phyloP scores from a whole-genome alignment of 805 yeast species.

The Barnettozyma sucrosica region DNA sequence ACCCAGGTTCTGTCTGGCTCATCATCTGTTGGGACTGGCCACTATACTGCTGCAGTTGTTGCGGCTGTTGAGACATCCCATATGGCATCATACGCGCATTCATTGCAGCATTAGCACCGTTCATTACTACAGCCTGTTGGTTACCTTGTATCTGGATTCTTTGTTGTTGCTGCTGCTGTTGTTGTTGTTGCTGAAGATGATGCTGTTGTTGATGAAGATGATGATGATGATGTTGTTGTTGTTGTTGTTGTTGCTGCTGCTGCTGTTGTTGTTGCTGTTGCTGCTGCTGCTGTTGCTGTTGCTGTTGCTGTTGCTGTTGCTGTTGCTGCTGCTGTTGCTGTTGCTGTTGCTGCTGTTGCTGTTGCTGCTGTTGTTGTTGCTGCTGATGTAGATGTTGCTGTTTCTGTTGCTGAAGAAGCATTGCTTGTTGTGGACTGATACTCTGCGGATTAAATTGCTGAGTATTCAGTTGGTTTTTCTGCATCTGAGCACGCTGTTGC shows the following conservation, averaged over 20 bases:
- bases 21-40: neutral
- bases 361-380: conserved; percentile 11
- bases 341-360: conserved; percentile 17
- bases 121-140: conserved; percentile 6
- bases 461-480: conserved; percentile 19
- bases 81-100: conserved; percentile 16
- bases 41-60: neutral
- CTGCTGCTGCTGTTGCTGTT: conserved; percentile 1
- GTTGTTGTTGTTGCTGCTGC: conserved; percentile 24
- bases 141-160: conserved; percentile 1
- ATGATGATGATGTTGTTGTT: conserved; percentile 16
- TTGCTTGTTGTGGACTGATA: conserved; percentile 11
- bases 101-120: neutral
- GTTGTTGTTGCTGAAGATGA: conserved; percentile 26
- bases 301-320: conserved; percentile 11
- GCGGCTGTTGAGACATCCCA: neutral
- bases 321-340: conserved; percentile 19
- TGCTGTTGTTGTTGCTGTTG: conserved; percentile 14
- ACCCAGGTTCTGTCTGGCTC: neutral
- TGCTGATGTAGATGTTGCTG: no score
- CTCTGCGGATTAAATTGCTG: conserved; percentile 10
- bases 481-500: conserved; percentile 23
- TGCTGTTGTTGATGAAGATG: conserved; percentile 17
- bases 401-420: conserved; percentile 13
- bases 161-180: conserved; percentile 11